These are phyloP conservation scores for Suillus weaverae DNA, from an alignment of 768 basidiomycete genomes.

Conservation along the genomic window DNA sequence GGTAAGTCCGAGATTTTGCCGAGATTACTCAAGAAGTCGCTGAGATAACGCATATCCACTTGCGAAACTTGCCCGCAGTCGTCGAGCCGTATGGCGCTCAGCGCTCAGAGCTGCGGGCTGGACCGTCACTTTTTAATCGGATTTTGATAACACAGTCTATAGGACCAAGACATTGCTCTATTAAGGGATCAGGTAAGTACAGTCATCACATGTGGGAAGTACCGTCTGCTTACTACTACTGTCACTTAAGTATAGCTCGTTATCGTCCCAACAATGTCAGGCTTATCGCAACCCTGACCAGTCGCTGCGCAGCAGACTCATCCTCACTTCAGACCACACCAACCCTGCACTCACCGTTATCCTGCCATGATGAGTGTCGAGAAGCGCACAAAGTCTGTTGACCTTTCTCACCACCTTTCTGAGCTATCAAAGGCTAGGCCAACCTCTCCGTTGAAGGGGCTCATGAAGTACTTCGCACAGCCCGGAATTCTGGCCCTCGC, in stretches of 20 bases:
- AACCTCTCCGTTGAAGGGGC: slow-evolving; percentile 62
- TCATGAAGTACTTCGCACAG: slow-evolving; percentile 57
- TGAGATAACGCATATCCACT: neutral
- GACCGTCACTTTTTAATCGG: neutral
- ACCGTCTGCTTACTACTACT: neutral
- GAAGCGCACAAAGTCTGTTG: slow-evolving; percentile 49
- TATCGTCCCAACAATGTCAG: neutral
- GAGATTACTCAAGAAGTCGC: no score
- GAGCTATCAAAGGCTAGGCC: slow-evolving; percentile 46
- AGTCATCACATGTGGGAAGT: neutral
- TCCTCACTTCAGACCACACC: neutral
- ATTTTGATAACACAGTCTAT: neutral
- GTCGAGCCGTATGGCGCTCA: neutral
- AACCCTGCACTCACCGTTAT: neutral
- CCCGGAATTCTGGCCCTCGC: slow-evolving; percentile 61
- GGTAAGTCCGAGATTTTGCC: no score
- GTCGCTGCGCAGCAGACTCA: no score
- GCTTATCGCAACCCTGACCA: neutral
- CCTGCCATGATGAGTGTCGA: slow-evolving; percentile 28
- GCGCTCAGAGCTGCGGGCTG: no score
- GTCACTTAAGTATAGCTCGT: neutral
- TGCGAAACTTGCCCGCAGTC: neutral
- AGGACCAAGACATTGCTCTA: neutral
- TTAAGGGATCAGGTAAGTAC: neutral
- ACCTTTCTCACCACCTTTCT: slow-evolving; percentile 76